Percentiles rank a stretch among this genome's conserved stretches.
Evolutionary conservation across 2,329 filamentous ascomycete genomes (phyloP).

Genomic region (Penicillium sp.): DNA sequence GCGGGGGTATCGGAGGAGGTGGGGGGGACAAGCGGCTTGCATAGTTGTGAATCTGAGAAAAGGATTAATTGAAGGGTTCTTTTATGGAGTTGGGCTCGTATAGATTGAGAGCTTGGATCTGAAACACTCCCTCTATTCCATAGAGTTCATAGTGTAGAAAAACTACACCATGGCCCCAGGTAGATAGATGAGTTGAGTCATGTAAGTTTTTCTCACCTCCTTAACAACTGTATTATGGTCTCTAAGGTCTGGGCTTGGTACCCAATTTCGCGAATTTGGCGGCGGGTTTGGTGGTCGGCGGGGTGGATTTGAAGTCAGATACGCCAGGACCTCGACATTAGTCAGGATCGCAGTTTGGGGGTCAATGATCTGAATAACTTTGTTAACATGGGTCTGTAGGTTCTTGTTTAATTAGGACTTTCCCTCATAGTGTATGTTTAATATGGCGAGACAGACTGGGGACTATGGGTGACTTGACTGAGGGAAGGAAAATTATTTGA

Average conservation of each 20-base stretch:
- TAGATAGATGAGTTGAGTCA: fast-evolving
- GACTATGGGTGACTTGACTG: not conserved
- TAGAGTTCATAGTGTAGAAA: too few relatives aligned
- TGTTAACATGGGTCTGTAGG: not conserved
- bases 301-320: constrained; percentile 43
- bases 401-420: not conserved
- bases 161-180: too few relatives aligned
- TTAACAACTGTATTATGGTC: constrained; percentile 49
- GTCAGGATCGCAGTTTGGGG: constrained; percentile 46
- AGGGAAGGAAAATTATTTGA: constrained; percentile 23
- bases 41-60: constrained; percentile 44
- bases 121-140: not conserved
- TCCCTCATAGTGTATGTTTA: constrained; percentile 29
- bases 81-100: not conserved
- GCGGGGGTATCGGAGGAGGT: constrained; percentile 40
- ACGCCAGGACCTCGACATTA: constrained; percentile 46
- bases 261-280: constrained; percentile 38
- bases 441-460: constrained; percentile 4
- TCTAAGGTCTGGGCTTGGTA: constrained; percentile 44
- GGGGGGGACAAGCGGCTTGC: constrained; percentile 41
- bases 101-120: not conserved
- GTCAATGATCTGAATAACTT: constrained; percentile 40
- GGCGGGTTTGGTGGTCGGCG: constrained; percentile 42
- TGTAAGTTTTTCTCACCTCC: constrained; percentile 34
- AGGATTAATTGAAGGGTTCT: not conserved